Conservation (phyloP, 2,329 filamentous ascomycete species). For the Aspergillus terreus region DNA sequence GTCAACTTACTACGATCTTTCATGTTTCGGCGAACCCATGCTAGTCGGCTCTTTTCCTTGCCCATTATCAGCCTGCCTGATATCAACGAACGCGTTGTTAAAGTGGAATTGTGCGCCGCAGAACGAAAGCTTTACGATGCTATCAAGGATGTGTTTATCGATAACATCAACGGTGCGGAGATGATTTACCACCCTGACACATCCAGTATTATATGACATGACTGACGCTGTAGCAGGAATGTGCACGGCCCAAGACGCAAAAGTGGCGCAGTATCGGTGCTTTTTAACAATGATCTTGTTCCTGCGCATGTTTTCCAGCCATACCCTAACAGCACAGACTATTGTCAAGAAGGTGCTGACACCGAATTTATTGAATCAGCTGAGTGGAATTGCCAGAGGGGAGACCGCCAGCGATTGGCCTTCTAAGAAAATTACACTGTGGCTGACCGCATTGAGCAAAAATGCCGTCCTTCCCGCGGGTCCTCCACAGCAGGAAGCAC, state of each 20-base stretch:
- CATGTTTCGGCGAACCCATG: slow-evolving; percentile 56
- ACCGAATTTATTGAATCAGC: slow-evolving; percentile 42
- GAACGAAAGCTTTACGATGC: slow-evolving; percentile 54
- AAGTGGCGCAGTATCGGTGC: slow-evolving; percentile 31
- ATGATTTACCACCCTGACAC: not conserved
- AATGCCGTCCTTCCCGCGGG: not conserved
- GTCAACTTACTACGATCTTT: slow-evolving; percentile 33
- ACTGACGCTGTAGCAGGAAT: slow-evolving; percentile 30
- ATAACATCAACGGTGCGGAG: slow-evolving; percentile 19
- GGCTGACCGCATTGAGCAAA: slow-evolving; percentile 24
- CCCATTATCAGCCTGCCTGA: slow-evolving; percentile 54
- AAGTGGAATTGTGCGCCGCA: slow-evolving; percentile 49
- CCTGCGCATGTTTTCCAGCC: slow-evolving; percentile 50
- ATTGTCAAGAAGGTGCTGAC: slow-evolving; percentile 45
- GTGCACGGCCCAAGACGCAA: slow-evolving; percentile 2
- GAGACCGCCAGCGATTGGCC: slow-evolving; percentile 16
- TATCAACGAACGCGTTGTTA: slow-evolving; percentile 41
- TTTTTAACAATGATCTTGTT: slow-evolving; percentile 47
- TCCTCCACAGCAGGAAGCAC: not conserved
- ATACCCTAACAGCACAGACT: slow-evolving; percentile 47
- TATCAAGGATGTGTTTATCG: slow-evolving; percentile 43
- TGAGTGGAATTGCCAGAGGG: slow-evolving; percentile 32
- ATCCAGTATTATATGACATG: slow-evolving; percentile 2
- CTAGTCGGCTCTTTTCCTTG: slow-evolving; percentile 49
- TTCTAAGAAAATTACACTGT: slow-evolving; percentile 20